Conservation (phyloP, 2,329 filamentous ascomycete species). For the Zymoseptoria crescenta region DNA sequence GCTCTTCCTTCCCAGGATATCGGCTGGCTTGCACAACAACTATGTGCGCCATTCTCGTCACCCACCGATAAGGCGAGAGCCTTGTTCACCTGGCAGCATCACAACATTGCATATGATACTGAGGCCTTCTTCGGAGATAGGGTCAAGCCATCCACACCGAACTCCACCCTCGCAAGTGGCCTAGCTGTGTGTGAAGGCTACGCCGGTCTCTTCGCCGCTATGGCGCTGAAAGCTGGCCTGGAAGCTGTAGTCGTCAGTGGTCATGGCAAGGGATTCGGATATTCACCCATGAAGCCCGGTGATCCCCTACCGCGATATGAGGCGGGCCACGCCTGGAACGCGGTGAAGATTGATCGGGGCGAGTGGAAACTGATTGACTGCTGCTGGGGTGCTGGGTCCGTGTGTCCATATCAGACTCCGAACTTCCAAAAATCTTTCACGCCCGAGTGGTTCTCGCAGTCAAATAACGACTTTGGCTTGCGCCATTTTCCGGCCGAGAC, state of each 20-base stretch:
- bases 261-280: slow-evolving; percentile 80
- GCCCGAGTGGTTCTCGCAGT: slow-evolving; percentile 51
- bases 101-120: slow-evolving; percentile 83
- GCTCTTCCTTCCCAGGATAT: slow-evolving; percentile 61
- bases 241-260: slow-evolving; percentile 67
- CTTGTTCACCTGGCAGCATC: slow-evolving; percentile 91
- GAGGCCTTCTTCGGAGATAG: slow-evolving; percentile 66
- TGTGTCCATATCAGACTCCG: slow-evolving; percentile 47
- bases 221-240: slow-evolving; percentile 72
- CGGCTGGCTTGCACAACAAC: slow-evolving; percentile 65
- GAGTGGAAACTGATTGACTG: slow-evolving; percentile 86
- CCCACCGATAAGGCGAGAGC: slow-evolving; percentile 89
- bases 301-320: slow-evolving; percentile 55
- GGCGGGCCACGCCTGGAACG: slow-evolving; percentile 80
- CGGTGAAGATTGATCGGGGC: slow-evolving; percentile 71
- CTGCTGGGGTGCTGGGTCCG: slow-evolving; percentile 83
- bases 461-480: slow-evolving; percentile 73
- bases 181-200: slow-evolving; percentile 89
- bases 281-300: slow-evolving; percentile 54
- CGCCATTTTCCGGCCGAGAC: slow-evolving; percentile 69
- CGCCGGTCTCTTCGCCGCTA: slow-evolving; percentile 68
- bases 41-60: slow-evolving; percentile 73
- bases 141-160: slow-evolving; percentile 57
- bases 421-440: slow-evolving; percentile 62
- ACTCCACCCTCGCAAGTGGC: slow-evolving; percentile 66